Evolutionary conservation across 352 stramenopile genomes (phyloP), one percentile per base, ranked within the genome.

Genomic region (Phytopythium cucurbitacearum): DNA sequence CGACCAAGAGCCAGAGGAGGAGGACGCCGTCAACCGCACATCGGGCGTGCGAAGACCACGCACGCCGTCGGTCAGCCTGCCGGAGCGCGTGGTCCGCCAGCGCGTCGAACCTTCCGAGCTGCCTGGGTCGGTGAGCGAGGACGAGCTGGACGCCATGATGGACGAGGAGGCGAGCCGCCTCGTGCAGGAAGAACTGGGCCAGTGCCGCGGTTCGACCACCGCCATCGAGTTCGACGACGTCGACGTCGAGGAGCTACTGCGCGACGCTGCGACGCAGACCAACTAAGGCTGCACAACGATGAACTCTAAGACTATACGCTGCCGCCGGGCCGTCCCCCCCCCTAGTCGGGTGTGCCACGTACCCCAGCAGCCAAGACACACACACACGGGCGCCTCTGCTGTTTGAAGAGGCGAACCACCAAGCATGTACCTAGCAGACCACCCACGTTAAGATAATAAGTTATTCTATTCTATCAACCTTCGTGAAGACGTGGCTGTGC

Each of bases 241-340:
- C 11, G 80, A 87, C 37, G 64, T 91, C 28, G 80, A 88, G 21
- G 80, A 88, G 54, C 52, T 91, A 12, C 56, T 87, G 0, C 62
- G 62, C 51, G 79, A 87, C 28, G 54, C 55, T 8, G 60, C 54
- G n/a, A 58, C 41, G 21, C 57, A 43, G 15, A 61, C 40, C 35
- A 62, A 35, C 21, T 28, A 2, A 28, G 21, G 21, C 21, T 28
- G 21, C 21, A 28, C 36, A 49, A 71, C 40, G 41, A 81, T 74
- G 65, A 71, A 56, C 56, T 16, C 11, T 12, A 46, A 37, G 21
- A 40, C 37, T 43, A 50, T 39, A 12, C 51, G 6, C 16, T 13
- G 10, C 37, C 6, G 12, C 9, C 12, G 32, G 11, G 44, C 8
- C 12, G 7, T 35, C 13, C 33, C 33, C 13, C 33, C 33, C 34